Evolutionary conservation across 1,284 basidiomycete genomes (phyloP).

Genomic region (Rhodotorula sp.): DNA sequence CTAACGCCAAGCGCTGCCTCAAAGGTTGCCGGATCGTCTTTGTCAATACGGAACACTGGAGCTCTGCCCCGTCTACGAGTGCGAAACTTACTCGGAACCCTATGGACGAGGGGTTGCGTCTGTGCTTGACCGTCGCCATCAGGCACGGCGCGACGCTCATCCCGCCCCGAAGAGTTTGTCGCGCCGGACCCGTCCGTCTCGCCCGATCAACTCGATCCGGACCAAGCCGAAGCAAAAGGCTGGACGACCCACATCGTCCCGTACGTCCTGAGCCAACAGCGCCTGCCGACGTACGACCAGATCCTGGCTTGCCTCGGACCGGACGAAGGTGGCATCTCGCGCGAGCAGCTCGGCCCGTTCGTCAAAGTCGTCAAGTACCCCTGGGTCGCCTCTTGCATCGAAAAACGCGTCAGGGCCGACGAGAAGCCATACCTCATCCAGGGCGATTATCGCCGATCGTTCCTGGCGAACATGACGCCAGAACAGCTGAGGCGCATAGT

Average conservation of each 20-base stretch:
- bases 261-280: not conserved
- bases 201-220: not conserved
- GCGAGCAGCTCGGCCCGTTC: slow-evolving; percentile 23
- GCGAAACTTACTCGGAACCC: slow-evolving; percentile 7
- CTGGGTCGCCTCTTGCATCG: slow-evolving; percentile 16
- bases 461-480: no score
- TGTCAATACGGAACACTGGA: slow-evolving; percentile 31
- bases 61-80: no score
- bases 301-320: slow-evolving; percentile 23
- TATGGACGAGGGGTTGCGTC: slow-evolving; percentile 15
- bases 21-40: slow-evolving; percentile 15
- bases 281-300: slow-evolving; percentile 9
- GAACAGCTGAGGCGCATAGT: no score
- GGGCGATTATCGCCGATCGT: no score
- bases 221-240: slow-evolving; percentile 3
- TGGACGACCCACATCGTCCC: slow-evolving; percentile 39
- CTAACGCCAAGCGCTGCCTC: not conserved
- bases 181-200: slow-evolving; percentile 6
- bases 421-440: no score
- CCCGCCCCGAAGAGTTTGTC: slow-evolving; percentile 26
- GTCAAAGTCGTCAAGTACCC: slow-evolving; percentile 25
- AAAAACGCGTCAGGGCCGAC: not conserved
- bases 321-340: not conserved
- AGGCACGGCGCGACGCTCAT: slow-evolving; percentile 28
- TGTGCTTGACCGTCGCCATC: slow-evolving; percentile 5